Evolutionary conservation across 805 yeast species (phyloP).

Genomic region (Debaryomyces maramus): DNA sequence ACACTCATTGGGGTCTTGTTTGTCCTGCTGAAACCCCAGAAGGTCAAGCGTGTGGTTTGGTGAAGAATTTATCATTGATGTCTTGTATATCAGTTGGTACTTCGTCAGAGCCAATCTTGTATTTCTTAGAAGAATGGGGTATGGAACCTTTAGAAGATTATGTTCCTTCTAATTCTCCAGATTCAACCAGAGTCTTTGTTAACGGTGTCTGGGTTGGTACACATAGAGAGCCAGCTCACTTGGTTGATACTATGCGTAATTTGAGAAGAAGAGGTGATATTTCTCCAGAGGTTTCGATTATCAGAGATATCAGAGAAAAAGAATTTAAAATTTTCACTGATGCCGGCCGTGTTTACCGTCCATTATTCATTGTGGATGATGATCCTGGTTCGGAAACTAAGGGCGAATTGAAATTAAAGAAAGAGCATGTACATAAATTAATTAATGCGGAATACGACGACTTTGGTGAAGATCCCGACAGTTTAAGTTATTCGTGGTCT

Average conservation of each 20-base stretch:
- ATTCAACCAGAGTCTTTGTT: constrained; percentile 90
- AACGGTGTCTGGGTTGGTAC: constrained; percentile 99
- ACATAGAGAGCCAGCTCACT: constrained; percentile 91
- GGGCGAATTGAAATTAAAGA: constrained; percentile 80
- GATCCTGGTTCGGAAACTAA: constrained; percentile 65
- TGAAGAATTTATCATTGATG: constrained; percentile 93
- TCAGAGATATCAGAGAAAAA: constrained; percentile 91
- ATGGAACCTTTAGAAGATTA: constrained; percentile 97
- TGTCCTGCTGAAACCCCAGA: constrained; percentile 99
- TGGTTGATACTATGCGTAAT: constrained; percentile 86
- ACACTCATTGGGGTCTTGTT: constrained; percentile 99
- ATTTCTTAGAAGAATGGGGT: constrained; percentile 98
- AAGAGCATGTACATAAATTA: constrained; percentile 77
- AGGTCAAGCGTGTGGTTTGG: constrained; percentile 99
- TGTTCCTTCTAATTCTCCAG: constrained; percentile 87
- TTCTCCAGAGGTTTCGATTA: constrained; percentile 93
- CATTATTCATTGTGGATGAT: constrained; percentile 90
- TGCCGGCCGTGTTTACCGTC: constrained; percentile 98
- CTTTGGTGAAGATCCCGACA: constrained; percentile 53
- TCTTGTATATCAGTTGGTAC: constrained; percentile 97
- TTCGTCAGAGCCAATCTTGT: constrained; percentile 91
- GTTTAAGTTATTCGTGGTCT: constrained; percentile 71
- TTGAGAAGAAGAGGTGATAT: constrained; percentile 95
- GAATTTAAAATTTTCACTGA: constrained; percentile 96
- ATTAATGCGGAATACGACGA: constrained; percentile 64